Evolutionary conservation across 2,329 filamentous ascomycete genomes (phyloP), one percentile per base, ranked within the genome.

Genomic region (Trichoderma atroviride): DNA sequence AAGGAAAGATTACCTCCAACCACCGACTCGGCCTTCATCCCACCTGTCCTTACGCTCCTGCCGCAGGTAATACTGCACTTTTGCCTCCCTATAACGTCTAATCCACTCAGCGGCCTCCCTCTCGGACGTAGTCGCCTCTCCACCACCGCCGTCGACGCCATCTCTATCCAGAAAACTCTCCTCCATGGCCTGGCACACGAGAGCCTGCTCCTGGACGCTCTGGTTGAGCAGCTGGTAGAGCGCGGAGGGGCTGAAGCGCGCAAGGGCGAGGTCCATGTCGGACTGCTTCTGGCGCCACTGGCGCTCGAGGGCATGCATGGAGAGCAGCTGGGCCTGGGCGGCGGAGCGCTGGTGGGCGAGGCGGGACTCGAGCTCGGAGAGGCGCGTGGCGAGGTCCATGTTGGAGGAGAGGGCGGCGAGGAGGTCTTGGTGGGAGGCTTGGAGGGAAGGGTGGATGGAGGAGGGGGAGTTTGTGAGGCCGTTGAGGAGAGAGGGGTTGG

Each of bases 21-120:
- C 96, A 13, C 95, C 95, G 40, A 98, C 95, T 73, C 95, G 86
- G 29, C 95, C 94, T 81, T 98, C 95, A 78, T 98, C 96, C 96
- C 96, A 98, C 74, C 96, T 87, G 75, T 94, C 92, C 80, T 94
- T 97, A 73, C 93, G 88, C 83, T 98, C 96, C 76, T 91, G 89
- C 69, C 96, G 86, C 66, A 94, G 83, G 76, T 96, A 96, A 71
- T 91, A 90, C 69, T 91, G 82, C 74, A 92, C 91, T 77, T 90
- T 92, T 11, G 92, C 92, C 74, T 95, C 94, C 74, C 93, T 86
- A 72, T 97, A 92, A 75, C 91, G 83, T 75, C 90, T 86, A 24
- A 97, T 88, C 89, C 96, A 98, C 70, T 98, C 95, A 2, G 86
- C 84, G 31, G 92, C 89, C 81, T 98, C 96, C 76, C 92, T 88